A percentile compares a stretch with the other conserved stretches of the same genome.
phyloP scores from a whole-genome alignment of 352 stramenopile genomes.

The Globisporangium perplexum region DNA sequence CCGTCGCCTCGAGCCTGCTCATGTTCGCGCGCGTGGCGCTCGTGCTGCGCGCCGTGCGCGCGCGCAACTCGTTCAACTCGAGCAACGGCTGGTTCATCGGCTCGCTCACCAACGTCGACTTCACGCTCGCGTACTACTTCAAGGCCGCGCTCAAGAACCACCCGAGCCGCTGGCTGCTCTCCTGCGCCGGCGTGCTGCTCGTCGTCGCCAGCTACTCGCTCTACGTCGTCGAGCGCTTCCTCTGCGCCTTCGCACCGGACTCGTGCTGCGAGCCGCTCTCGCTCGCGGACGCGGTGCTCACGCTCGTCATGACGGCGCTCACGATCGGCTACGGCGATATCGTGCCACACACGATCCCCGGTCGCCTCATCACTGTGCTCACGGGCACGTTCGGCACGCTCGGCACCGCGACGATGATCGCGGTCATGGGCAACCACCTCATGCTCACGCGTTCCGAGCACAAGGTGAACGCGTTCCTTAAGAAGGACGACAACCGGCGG shows the following conservation, averaged over 20 bases:
- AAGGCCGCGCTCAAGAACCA: slow-evolving; percentile 75
- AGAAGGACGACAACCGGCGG: slow-evolving; percentile 59
- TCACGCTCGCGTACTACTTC: slow-evolving; percentile 62
- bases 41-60: slow-evolving; percentile 49
- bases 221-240: slow-evolving; percentile 64
- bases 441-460: slow-evolving; percentile 70
- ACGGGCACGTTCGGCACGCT: slow-evolving; percentile 49
- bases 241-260: slow-evolving; percentile 50
- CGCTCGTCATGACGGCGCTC: slow-evolving; percentile 65
- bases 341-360: slow-evolving; percentile 41
- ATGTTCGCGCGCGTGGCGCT: slow-evolving; percentile 60
- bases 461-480: slow-evolving; percentile 79
- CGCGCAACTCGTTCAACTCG: slow-evolving; percentile 69
- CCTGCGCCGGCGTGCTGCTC: slow-evolving; percentile 35
- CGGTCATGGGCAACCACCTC: slow-evolving; percentile 69
- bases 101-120: slow-evolving; percentile 74
- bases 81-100: slow-evolving; percentile 82
- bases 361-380: slow-evolving; percentile 42
- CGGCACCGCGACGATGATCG: slow-evolving; percentile 65
- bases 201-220: slow-evolving; percentile 48
- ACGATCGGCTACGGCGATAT: slow-evolving; percentile 73
- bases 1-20: slow-evolving; percentile 45
- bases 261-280: slow-evolving; percentile 52
- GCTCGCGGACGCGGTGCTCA: slow-evolving; percentile 51
- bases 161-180: slow-evolving; percentile 39